Base-by-base conservation (phyloP, 2,329 filamentous ascomycete species). In the Ophiostoma himal-ulmi region DNA sequence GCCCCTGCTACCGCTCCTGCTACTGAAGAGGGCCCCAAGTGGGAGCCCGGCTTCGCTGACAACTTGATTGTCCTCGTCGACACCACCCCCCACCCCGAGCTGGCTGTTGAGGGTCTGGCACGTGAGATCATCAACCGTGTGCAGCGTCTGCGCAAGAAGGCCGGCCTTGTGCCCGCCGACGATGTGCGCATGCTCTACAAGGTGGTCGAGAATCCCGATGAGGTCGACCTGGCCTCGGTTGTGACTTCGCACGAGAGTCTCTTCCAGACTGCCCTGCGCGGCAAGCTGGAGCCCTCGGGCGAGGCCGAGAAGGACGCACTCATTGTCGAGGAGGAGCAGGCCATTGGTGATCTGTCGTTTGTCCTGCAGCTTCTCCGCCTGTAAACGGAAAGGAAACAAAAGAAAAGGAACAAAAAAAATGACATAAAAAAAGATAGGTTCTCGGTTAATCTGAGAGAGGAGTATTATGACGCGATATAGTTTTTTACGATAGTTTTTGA, bases 141-240 rank as follows among this genome's bases (percentile, higher is more conserved):
- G 30, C 95, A 99, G 81, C 88, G 92, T 75, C 84, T 98, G 73
- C 89, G 95, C 74, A 99, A 99, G 87, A 95, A 95, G 83, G 94
- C 94, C 8, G 93, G 93, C 0, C 84, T 99, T 69, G 88, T 94
- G 73, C 89, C 93, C 0, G 98, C 94, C 0, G 95, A 99, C 77
- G 95, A 98, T 77, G 89, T 99, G 73, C 92, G 91, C 81, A 97
- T 99, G 91, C 91, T 96, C 79, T 98, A 97, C 81, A 85, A 85
- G 71, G 88, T 98, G 5, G 81, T 96, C 67, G 85, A 87, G 8
- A 93, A 97, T 77, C 91, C 92, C 0, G 91, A 95, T 1, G 85
- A 87, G 64, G 85, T 94, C 71, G 92, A 92, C 5, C 79, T 97
- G 34, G 87, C 85, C 71, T 83, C 85, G 70, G 89, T 89, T 2